A percentile compares a stretch with the other conserved stretches of the same genome.
Evolutionary conservation across 805 yeast genomes (phyloP).

Genomic region (Teunomyces lycoperdinae): DNA sequence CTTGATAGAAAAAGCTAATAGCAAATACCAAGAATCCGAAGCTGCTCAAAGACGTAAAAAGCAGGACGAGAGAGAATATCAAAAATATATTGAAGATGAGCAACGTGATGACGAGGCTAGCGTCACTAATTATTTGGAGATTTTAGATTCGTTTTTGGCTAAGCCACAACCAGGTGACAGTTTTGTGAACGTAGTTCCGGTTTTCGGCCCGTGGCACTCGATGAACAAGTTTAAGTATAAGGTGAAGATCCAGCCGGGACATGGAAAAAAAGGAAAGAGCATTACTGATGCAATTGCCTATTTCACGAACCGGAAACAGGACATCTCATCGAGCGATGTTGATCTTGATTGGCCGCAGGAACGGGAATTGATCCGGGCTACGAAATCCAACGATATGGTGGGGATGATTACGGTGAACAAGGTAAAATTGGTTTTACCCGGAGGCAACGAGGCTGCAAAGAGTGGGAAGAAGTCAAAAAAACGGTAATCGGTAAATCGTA

Average conservation of each 20-base stretch:
- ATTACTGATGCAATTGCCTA: slow-evolving; percentile 63
- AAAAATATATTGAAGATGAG: slow-evolving; percentile 37
- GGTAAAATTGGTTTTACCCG: slow-evolving; percentile 61
- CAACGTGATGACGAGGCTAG: slow-evolving; percentile 31
- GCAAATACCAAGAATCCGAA: slow-evolving; percentile 31
- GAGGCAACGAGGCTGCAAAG: slow-evolving; percentile 29
- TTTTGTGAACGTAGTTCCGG: slow-evolving; percentile 67
- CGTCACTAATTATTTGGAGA: slow-evolving; percentile 35
- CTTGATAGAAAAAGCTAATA: slow-evolving; percentile 18
- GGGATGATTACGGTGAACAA: slow-evolving; percentile 70
- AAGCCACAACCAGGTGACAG: slow-evolving; percentile 50
- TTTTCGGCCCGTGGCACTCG: slow-evolving; percentile 92
- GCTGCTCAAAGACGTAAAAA: slow-evolving; percentile 43
- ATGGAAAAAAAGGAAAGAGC: slow-evolving; percentile 85
- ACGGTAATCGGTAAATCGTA: background rate
- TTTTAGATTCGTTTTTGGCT: slow-evolving; percentile 43
- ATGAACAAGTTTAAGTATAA: slow-evolving; percentile 73
- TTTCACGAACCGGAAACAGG: slow-evolving; percentile 50
- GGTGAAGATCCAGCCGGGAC: slow-evolving; percentile 77
- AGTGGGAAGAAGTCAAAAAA: slow-evolving; percentile 12
- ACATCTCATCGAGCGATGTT: slow-evolving; percentile 39
- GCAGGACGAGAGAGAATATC: slow-evolving; percentile 44
- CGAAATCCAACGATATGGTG: slow-evolving; percentile 65
- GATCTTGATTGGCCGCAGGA: slow-evolving; percentile 73
- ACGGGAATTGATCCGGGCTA: slow-evolving; percentile 49